Base-by-base conservation (phyloP, 2,329 filamentous ascomycete species). In the Colletotrichum sp. region DNA sequence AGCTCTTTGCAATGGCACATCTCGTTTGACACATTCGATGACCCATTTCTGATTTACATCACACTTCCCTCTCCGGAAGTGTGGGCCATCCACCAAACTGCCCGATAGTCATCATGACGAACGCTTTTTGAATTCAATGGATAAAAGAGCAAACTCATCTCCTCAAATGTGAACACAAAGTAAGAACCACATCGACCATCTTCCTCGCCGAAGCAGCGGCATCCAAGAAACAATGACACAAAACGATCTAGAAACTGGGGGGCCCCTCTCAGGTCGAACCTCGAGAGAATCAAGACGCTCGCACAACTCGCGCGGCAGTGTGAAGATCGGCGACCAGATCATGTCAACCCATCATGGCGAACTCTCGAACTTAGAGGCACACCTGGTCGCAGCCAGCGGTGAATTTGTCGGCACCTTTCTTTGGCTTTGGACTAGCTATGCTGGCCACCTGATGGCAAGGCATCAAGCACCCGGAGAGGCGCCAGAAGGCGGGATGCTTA, bases 331-430 rank as follows among this genome's bases (percentile, higher is more conserved):
- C 12, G 16, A 22, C 7, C 16, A 67, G 9, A 39, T 15, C 25
- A 30, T 67, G 36, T 0, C 16, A 25, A 67, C 64, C 16, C 39
- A 52, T 19, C 64, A 67, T 3, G 64, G 36, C 19, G 36, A 67
- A 15, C 39, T 67, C 8, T 67, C 64, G 8, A 48, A 28, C 6
- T n/a, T 67, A 8, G 34, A 67, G 39, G 64, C 64, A 2, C 67
- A 84, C 28, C 68, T 85, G 16, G 82, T 87, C 52, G 84, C 88
- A 22, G 80, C 86, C 60, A 77, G 88, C 34, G 87, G 86, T 75
- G 88, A 90, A 82, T 88, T 90, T 65, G 86, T 87, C 77, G 88
- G 88, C 67, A 90, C 88, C 5, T 89, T 90, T 77, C 84, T 90
- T 81, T 90, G 90, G 81, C 83, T 90, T 1, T 86, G 89, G 60